Evolutionary conservation across 1,284 basidiomycete species (phyloP).

Genomic region (Cryptococcus floricola): DNA sequence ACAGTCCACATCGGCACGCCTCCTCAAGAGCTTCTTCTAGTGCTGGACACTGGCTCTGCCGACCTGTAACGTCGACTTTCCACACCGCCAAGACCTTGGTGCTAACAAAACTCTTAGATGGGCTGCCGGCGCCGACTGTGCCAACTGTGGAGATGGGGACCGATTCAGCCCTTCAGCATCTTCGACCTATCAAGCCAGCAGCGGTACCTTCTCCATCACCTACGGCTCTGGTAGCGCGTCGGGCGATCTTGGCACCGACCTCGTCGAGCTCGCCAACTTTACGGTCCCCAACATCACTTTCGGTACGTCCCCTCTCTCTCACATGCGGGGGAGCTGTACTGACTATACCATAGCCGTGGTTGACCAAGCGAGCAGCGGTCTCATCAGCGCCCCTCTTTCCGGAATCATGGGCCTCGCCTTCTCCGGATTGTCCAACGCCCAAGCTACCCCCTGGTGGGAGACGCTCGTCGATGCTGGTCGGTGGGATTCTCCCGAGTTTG

Average conservation of each 20-base stretch:
- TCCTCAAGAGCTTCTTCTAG: constrained; percentile 50
- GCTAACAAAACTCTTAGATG: constrained; percentile 25
- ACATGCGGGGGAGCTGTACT: not conserved
- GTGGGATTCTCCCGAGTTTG: constrained; percentile 68
- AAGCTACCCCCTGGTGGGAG: constrained; percentile 56
- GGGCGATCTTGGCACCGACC: constrained; percentile 67
- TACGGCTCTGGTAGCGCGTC: constrained; percentile 77
- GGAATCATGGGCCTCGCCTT: constrained; percentile 55
- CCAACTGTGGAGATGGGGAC: constrained; percentile 31
- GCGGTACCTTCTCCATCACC: constrained; percentile 60
- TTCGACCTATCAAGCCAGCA: constrained; percentile 25
- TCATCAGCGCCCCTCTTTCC: constrained; percentile 49
- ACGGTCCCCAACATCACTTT: constrained; percentile 65
- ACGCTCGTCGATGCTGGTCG: constrained; percentile 59
- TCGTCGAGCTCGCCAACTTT: constrained; percentile 76
- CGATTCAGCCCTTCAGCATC: constrained; percentile 31
- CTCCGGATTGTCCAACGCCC: constrained; percentile 48
- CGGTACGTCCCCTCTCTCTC: constrained; percentile 45
- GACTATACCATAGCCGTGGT: constrained; percentile 46
- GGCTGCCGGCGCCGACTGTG: constrained; percentile 46
- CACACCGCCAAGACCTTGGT: too few species aligned
- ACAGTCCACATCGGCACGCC: constrained; percentile 41
- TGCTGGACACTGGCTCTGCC: constrained; percentile 55
- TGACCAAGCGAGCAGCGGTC: constrained; percentile 41
- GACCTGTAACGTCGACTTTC: constrained; percentile 40